Conservation (phyloP, 2,329 filamentous ascomycete species). For the Penicillium olsonii region DNA sequence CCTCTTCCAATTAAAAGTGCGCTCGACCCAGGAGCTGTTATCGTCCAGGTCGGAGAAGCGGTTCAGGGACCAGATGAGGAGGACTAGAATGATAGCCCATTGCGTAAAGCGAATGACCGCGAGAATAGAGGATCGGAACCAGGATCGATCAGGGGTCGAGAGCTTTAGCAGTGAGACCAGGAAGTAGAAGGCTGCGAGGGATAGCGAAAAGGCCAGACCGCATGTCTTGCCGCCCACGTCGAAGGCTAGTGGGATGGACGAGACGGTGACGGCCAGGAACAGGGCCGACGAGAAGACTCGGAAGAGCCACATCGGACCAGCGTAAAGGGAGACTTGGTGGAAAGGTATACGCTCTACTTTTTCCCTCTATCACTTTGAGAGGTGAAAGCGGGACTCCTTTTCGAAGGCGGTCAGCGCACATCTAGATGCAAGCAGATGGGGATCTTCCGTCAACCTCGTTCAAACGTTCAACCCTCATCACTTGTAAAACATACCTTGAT, state of each 20-base stretch:
- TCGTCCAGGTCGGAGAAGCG: slow-evolving; percentile 72
- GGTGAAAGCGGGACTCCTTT: background rate
- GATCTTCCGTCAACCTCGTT: too few relatives aligned
- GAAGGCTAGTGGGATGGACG: slow-evolving; percentile 95
- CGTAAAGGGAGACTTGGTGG: slow-evolving; percentile 7
- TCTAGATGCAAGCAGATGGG: slow-evolving; percentile 1
- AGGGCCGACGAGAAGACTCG: slow-evolving; percentile 75
- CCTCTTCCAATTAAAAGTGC: slow-evolving; percentile 70
- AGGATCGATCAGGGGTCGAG: slow-evolving; percentile 74
- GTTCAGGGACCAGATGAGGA: slow-evolving; percentile 94
- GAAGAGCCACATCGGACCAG: slow-evolving; percentile 73
- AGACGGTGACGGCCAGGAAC: slow-evolving; percentile 89
- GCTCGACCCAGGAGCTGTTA: slow-evolving; percentile 72
- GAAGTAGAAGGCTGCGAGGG: slow-evolving; percentile 88
- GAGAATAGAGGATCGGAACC: slow-evolving; percentile 71
- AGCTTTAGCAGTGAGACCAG: slow-evolving; percentile 79
- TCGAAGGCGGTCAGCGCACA: background rate
- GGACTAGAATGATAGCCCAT: slow-evolving; percentile 79
- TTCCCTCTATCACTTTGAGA: background rate
- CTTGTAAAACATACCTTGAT: too few relatives aligned
- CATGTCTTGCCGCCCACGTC: slow-evolving; percentile 96
- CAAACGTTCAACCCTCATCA: too few relatives aligned
- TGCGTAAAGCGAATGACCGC: slow-evolving; percentile 73
- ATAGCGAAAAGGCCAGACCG: slow-evolving; percentile 88
- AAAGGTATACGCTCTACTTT: slow-evolving; percentile 2